Base-by-base conservation (phyloP, 768 basidiomycete genomes). In the Dioszegia aurantiaca region DNA sequence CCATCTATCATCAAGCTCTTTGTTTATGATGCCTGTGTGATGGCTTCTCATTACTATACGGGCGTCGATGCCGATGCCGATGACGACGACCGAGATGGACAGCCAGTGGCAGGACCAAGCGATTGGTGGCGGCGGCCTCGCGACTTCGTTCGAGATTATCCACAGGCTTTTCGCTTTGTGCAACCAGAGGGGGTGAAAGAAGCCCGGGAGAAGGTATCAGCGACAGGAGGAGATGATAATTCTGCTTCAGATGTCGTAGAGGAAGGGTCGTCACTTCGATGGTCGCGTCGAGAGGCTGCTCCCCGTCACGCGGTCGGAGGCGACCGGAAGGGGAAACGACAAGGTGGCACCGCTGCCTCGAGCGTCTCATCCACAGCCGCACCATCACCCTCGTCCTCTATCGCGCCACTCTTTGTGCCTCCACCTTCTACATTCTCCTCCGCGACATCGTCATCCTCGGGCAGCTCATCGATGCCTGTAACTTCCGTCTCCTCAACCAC, bases 361-460 rank as follows among this genome's bases (percentile, higher is more conserved):
- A 33, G 41, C 9, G 2, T 10, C 2, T 2, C 41, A 42, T 42
- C 39, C 1, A 9, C 17, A 3, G 9, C 23, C 37, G 19, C 39
- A 12, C 27, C 54, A 21, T 28, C 54, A 14, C 45, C 54, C 26
- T 55, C 54, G 17, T 33, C 21, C 33, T 55, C 40, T 36, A 31
- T 30, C 27, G 31, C 40, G 11, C 40, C 54, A 4, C 54, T 55
- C 42, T 55, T 55, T 23, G 54, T 55, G 1, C 41, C 41, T 11
- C 54, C 54, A 14, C 19, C 54, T 2, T 43, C 54, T 41, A 55
- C 54, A 28, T 44, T n/a, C 19, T 31, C 54, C 2, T 43, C n/a
- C n/a, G n/a, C 54, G 33, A 33, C 14, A 33, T 44, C 23, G n/a
- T 8, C 42, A 17, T 4, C 42, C 19, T 14, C 51, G 10, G n/a